phyloP scores from a whole-genome alignment of 176 grass and related monocot genomes.

The Ampelocalamus luodianensis region DNA sequence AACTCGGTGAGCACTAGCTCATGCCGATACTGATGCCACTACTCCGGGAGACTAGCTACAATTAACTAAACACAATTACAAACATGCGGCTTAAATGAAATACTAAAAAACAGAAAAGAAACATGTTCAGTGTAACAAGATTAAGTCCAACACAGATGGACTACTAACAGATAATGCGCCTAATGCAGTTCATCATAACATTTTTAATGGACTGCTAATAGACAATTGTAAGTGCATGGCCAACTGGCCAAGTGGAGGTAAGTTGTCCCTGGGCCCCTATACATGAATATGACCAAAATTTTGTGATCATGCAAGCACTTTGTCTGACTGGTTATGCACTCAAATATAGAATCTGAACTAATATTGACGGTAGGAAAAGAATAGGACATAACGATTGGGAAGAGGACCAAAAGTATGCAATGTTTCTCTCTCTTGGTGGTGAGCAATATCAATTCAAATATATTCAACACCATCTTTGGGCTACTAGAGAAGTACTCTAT shows the following conservation, averaged over 20 bases:
- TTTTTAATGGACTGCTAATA: conserved; percentile 25
- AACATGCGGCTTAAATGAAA: too few relatives aligned
- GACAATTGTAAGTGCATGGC: conserved; percentile 17
- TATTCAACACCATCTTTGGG: background rate
- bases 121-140: too few relatives aligned
- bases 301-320: background rate
- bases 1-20: too few relatives aligned
- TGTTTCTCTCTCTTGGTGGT: background rate
- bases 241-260: conserved; percentile 13
- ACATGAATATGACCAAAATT: background rate
- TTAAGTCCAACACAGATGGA: background rate
- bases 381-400: background rate
- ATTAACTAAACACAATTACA: too few relatives aligned
- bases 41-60: too few relatives aligned
- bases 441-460: background rate
- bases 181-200: conserved; percentile 28
- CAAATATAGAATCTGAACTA: conserved; percentile 8
- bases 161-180: background rate
- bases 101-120: too few relatives aligned
- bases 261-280: conserved; percentile 8
- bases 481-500: background rate
- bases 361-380: background rate
- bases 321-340: conserved; percentile 21
- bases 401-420: background rate
- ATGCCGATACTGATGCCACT: too few relatives aligned